Base-by-base conservation (phyloP, 2,329 filamentous ascomycete species). In the Rasamsonia emersonii region DNA sequence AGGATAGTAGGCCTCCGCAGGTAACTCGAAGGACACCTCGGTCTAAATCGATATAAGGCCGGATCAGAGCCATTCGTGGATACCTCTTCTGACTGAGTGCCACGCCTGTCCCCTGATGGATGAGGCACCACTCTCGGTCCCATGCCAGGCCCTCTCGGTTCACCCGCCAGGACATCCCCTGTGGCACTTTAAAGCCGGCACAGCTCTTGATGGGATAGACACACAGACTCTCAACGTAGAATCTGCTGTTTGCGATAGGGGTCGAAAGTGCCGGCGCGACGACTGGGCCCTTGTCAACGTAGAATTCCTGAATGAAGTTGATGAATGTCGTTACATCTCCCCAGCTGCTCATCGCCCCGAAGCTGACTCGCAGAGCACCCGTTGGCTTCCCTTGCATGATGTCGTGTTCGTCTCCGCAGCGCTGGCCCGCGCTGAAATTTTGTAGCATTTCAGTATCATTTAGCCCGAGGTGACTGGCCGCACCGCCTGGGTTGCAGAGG, bases 191-290 rank as follows among this genome's bases (percentile, higher is more conserved):
- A 54, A 82, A 93, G 1, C 83, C 83, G 10, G 78, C 83, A 48
- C 91, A 96, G 53, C 86, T 94, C 58, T 98, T 98, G 51, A 98
- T 88, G 0, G 91, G 91, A 50, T 86, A 98, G 1, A 96, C 73
- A 1, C 70, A 76, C 10, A 88, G 70, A 32, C 67, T 68, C 39
- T 81, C 74, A n/a, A 86, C 67, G 27, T 65, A 65, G 32, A 76
- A 63, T 25, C 39, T 39, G 6, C 48, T 33, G 24, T 44, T 30
- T 15, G 16, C 28, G 16, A 16, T 21, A n/a, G 28, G 14, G n/a
- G 35, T n/a, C 28, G 32, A 33, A 25, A 35, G 29, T 5, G 35
- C 10, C 9, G 44, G 30, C 4, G 46, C 36, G 9, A 45, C 30
- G 18, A 51, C 14, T 6, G 46, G 43, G 11, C 32, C 28, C 15